Evolutionary conservation across 257 asterid genomes (phyloP).

Genomic region (Plectranthus barbatus): DNA sequence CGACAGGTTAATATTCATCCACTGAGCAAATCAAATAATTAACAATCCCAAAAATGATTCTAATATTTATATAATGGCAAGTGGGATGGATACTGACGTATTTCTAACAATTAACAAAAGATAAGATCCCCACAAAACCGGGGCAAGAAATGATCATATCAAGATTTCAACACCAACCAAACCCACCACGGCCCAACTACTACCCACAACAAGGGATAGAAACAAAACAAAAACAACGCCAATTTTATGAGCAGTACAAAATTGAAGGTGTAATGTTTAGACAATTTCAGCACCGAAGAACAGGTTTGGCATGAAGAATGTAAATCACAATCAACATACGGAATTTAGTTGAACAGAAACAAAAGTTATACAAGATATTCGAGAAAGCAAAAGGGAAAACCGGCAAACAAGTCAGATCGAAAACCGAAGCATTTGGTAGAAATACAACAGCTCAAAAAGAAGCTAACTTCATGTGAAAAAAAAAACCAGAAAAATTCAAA

Average conservation of each 20-base stretch:
- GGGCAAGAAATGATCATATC: background rate
- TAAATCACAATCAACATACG: background rate
- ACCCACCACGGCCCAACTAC: constrained; percentile 12
- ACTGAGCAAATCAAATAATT: constrained; percentile 1
- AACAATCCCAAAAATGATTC: background rate
- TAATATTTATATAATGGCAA: background rate
- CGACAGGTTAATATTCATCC: background rate
- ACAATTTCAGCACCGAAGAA: background rate
- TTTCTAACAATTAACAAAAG: background rate
- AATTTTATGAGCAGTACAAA: background rate
- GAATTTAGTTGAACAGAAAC: background rate
- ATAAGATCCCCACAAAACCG: background rate
- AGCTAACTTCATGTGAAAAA: background rate
- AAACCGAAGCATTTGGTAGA: background rate
- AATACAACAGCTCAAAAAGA: background rate
- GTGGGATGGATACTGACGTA: background rate
- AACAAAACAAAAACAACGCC: background rate
- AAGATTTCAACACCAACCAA: constrained; percentile 9
- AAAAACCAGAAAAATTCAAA: background rate
- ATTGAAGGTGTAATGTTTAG: background rate
- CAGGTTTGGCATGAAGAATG: background rate
- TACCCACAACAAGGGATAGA: background rate
- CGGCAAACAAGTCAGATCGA: background rate
- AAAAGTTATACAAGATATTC: background rate
- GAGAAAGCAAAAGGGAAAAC: background rate